Base-by-base conservation (phyloP, 2,329 filamentous ascomycete species). In the Calonectria montana region DNA sequence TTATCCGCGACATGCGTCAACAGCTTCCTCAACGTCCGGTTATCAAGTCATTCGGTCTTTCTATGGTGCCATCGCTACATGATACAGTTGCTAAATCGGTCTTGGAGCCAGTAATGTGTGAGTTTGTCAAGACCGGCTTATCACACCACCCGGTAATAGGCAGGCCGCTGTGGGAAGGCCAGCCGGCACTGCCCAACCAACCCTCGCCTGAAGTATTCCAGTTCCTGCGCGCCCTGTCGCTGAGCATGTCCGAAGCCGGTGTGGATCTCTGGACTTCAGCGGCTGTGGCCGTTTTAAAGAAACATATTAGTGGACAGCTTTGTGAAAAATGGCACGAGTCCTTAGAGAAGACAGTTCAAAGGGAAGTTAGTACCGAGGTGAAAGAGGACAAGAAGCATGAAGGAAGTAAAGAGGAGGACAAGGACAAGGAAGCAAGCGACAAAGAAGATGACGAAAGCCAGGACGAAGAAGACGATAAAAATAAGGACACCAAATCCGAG, bases 191-290 rank as follows among this genome's bases (percentile, higher is more conserved):
- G 48, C 96, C 96, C 0, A 88, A 91, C 7, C 94, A 97, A 78
- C 95, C 95, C 1, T 96, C 94, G 0, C 92, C 94, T 0, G 87
- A 88, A 23, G 86, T 91, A 0, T 97, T 97, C 80, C 90, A 88
- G 71, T 92, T 97, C 67, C 79, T 98, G 61, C 90, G 91, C 27
- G 87, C 87, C 53, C 80, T 97, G 31, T 89, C 90, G 5, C 84
- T 85, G 57, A 86, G 88, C 6, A 97, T 98, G 94, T 89, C 89
- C 4, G 85, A 88, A 15, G 86, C 89, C 3, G 96, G 96, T 0
- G 86, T 90, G 55, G 96, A 98, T 81, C 82, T 98, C 3, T 98
- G 96, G 96, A 95, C 92, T 65, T 88, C 90, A 2, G 86, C 87
- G 2, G 93, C 94, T 0, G 89, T 96, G 1, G 77, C 78, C 0